Percentiles rank a stretch among this genome's conserved stretches.
These are phyloP conservation scores for Ceratocystiopsis brevicomis DNA, from an alignment of 2,329 filamentous ascomycete species.

Conservation along the genomic window DNA sequence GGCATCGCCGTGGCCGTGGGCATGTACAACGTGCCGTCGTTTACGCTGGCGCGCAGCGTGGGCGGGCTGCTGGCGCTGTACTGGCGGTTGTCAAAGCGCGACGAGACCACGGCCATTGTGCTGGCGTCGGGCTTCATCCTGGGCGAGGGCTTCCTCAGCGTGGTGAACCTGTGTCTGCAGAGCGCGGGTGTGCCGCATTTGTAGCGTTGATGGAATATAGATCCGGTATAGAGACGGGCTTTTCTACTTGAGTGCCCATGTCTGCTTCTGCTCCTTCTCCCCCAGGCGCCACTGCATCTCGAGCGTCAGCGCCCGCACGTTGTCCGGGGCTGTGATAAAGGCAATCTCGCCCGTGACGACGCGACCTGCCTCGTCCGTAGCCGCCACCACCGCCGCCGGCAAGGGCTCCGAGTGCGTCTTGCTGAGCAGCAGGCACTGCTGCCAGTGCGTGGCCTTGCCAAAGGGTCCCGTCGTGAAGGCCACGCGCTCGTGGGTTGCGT, in stretches of 20 bases:
- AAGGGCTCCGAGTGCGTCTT: conserved; percentile 33
- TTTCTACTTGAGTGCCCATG: conserved; percentile 20
- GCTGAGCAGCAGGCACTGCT: conserved; percentile 58
- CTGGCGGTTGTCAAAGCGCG: conserved; percentile 41
- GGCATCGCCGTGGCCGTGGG: conserved; percentile 92
- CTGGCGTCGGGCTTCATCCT: conserved; percentile 78
- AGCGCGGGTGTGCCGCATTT: conserved; percentile 27
- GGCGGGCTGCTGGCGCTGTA: conserved; percentile 62
- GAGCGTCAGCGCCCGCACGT: conserved; percentile 50
- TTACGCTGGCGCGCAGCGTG: conserved; percentile 72
- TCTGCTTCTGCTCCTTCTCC: conserved; percentile 23
- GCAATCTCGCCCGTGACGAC: conserved; percentile 47
- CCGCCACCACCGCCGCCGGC: neutral
- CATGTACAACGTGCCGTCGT: conserved; percentile 96
- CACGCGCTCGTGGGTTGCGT: conserved; percentile 34
- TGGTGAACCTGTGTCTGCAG: conserved; percentile 70
- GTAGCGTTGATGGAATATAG: neutral
- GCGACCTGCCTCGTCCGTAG: conserved; percentile 30
- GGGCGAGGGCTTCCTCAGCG: conserved; percentile 80
- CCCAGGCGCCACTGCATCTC: conserved; percentile 39
- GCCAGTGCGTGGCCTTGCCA: conserved; percentile 72
- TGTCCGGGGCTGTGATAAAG: conserved; percentile 50
- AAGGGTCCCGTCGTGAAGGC: conserved; percentile 76
- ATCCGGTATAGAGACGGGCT: neutral
- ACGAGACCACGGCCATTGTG: conserved; percentile 69